Evolutionary conservation across 1,284 basidiomycete species (phyloP), one percentile per base, ranked within the genome.

Genomic region (Sporisorium exsertum): DNA sequence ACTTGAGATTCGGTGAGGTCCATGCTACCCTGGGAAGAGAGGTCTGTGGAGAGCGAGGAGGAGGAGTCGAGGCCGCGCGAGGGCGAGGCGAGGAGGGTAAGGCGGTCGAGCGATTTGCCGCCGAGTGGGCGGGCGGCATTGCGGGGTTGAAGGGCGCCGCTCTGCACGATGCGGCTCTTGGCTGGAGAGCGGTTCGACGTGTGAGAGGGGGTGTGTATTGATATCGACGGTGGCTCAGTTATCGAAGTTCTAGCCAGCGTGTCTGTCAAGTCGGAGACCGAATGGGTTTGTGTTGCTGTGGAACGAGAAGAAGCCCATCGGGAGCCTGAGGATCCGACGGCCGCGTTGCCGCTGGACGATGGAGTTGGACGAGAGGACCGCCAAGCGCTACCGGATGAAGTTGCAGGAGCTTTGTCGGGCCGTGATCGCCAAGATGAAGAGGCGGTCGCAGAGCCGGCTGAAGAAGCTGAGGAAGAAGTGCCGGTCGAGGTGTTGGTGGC

Each of bases 1-100:
- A 72, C 66, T 0, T 42, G 7, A 1, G 29, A 12, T 2, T 51
- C 37, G 29, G 76, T 75, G 50, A 75, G 63, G 42, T 72, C 64
- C 66, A 72, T 64, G 24, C 57, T 63, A 0, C 64, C 72, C 20
- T 76, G 73, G 0, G 60, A 27, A 10, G 61, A 57, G 12, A 76
- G 56, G 6, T 54, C 51, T 8, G 57, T 49, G 40, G 65, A 72
- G 22, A 76, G 42, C 18, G 47, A 29, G 8, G 54, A 10, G 56
- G 56, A 18, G 13, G 62, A 55, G 32, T 78, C 77, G 27, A 75
- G 61, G 2, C 77, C 77, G 7, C 77, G 68, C 0, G 65, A 69
- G 29, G 77, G 77, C 0, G 72, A 76, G 5, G 77, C 77, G 26
- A 78, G 72, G 9, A 78, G 66, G 0, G 72, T 60, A 15, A 78